A percentile compares a stretch with the other conserved stretches of the same genome.
phyloP scores from a whole-genome alignment of 164 flowering plant genomes.

The Sextonia rubra region DNA sequence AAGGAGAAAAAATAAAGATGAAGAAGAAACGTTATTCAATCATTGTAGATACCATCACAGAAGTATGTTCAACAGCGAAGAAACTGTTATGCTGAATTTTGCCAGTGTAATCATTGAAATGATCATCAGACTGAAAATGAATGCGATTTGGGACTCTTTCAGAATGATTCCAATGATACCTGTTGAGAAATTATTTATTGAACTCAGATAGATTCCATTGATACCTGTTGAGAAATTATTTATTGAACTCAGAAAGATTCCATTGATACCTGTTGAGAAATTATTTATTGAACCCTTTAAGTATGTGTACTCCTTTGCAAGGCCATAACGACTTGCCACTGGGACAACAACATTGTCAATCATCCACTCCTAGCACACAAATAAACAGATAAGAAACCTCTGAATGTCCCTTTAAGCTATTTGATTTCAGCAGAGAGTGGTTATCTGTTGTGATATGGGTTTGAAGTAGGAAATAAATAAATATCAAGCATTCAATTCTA shows the following conservation, averaged over 20 bases:
- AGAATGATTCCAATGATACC: slow-evolving; percentile 32
- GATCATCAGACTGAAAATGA: not conserved
- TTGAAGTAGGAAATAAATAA: too few species aligned
- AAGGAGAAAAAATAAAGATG: not conserved
- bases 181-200: slow-evolving; percentile 68
- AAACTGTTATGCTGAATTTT: not conserved
- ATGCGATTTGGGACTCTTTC: not conserved
- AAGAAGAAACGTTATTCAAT: not conserved
- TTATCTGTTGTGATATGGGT: too few species aligned
- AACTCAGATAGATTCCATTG: slow-evolving; percentile 20
- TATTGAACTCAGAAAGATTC: slow-evolving; percentile 42
- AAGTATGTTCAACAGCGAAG: not conserved
- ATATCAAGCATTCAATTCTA: too few species aligned
- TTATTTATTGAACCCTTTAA: slow-evolving; percentile 70
- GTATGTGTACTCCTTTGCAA: slow-evolving; percentile 67
- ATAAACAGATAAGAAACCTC: not conserved
- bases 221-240: slow-evolving; percentile 72
- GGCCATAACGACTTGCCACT: slow-evolving; percentile 60
- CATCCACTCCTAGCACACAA: slow-evolving; percentile 72
- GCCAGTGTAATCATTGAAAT: not conserved
- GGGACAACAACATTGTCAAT: slow-evolving; percentile 89
- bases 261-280: slow-evolving; percentile 66
- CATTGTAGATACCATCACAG: not conserved
- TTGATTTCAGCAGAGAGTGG: not conserved
- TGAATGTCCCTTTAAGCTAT: not conserved